Base-by-base conservation (phyloP, 202 grass and related monocot genomes). In the Carex arenaria region DNA sequence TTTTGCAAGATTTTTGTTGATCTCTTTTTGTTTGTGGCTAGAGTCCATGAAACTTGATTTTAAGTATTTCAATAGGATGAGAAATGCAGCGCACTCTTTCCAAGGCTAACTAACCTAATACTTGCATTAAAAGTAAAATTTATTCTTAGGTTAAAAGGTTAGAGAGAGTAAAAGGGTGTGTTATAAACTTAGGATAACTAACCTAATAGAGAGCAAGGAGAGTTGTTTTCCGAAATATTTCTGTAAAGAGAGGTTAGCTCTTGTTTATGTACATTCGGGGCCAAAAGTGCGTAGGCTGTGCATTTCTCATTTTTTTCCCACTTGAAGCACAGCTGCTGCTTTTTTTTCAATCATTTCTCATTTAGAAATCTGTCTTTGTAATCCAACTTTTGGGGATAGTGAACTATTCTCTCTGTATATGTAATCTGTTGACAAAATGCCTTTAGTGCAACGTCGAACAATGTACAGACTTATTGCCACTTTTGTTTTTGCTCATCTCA, bases 391-490 rank as follows among this genome's bases (percentile, higher is more conserved):
- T 78, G 59, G 17, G 31, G 55, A 60, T 78, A 78, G 74, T 57
- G 60, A 20, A 36, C 31, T 78, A 36, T 31, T 15, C 13, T 19
- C 10, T 70, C 52, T 77, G 36, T 77, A 57, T 77, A 36, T 78
- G 74, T 78, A 61, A 36, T 38, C 30, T 61, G 74, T 78, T 36
- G 31, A 78, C 74, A 59, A 78, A 60, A 78, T 60, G 74, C 74
- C 54, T 78, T 9, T 19, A 12, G 74, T 78, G 74, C 53, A 60
- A 61, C 54, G 38, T 40, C 10, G 31, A 40, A 78, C 31, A 40
- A 78, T 78, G 74, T 78, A 78, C 60, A 78, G 74, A 60, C 60
- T 36, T 51, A 12, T 38, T 78, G 7, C 10, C 60, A 10, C 11
- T 78, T 70, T 7, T 55, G 72, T 19, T 30, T 53, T 34, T 18